Base-by-base conservation (phyloP, 495 filamentous ascomycete species). In the Hyaloscypha finlandica region DNA sequence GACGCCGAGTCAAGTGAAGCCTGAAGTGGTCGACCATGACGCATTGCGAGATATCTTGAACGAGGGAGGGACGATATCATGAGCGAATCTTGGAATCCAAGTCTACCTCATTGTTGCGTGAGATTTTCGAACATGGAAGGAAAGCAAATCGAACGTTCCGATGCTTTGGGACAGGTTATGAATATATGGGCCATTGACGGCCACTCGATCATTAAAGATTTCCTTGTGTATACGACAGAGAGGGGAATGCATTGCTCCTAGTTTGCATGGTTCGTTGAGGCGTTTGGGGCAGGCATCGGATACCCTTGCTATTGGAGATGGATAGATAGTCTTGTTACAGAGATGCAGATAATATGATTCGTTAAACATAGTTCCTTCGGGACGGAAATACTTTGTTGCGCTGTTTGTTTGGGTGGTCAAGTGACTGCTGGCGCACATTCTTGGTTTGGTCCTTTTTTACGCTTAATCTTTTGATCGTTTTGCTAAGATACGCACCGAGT, bases 1-100 rank as follows among this genome's bases (percentile, higher is more conserved):
- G 22, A 68, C 74, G n/a, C 79, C 78, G 11, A 76, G 76, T 31
- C 80, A 80, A 63, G 81, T 82, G 16, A 71, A 68, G 25, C 79
- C 81, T 6, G 77, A 79, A 8, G 71, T 69, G 0, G 68, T 80
- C 19, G 79, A 80, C 62, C 61, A 67, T 31, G 71, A 70, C 58
- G 71, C 71, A 20, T 59, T 73, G 59, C 58, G 32, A 32, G 71
- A 73, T 31, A 51, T 70, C 6, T 61, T 73, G 20, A 42, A 33
- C 16, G 67, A 70, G 22, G 62, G 62, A 16, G 30, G 25, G 14
- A 1, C 11, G 16, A 6, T 48, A 11, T 1, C 0, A 4, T 48
- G 42, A 48, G 42, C 35, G 35, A 1, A 37, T 37, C 33, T 37
- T 4, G 33, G 33, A 11, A 4, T 37, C 35, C 8, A 37, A 3